Base-by-base conservation (phyloP, 805 yeast genomes). In the Suhomyces sp. region DNA sequence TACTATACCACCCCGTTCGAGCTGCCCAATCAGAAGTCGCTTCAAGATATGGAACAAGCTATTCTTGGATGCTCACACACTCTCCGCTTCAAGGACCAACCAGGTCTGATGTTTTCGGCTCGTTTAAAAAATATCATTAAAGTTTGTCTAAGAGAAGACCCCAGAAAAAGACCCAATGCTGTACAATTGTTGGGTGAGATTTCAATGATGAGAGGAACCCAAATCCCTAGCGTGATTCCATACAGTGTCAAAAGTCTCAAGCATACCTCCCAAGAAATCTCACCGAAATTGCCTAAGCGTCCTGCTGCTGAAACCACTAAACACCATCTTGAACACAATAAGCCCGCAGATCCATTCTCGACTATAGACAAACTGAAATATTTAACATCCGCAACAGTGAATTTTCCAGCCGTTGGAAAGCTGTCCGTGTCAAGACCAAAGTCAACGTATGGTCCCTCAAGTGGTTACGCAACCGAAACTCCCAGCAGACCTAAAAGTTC, bases 1-100 rank as follows among this genome's bases (percentile, higher is more conserved):
- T 85, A 82, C 56, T 85, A 82, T 49, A 84, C 86, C 1, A 85
- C 95, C 0, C 95, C 95, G 0, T 85, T 85, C 53, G 95, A 85
- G 56, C 66, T 55, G 60, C 60, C 61, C 1, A 38, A 39, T n/a
- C 72, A 68, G 26, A 40, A 42, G 5, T 49, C 63, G 5, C 46
- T 67, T 25, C 56, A 60, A 26, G 72, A 68, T 25, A 47, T 68
- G 53, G 90, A 84, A 46, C 53, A 63, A 24, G 83, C 82, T 28
- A 84, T 85, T 18, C 50, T 83, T 32, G 70, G 75, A 40, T 78
- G 83, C 12, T 58, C 68, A 16, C 74, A 66, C 40, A 68, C 74
- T 12, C 75, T 68, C 12, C 51, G 52, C 14, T 52, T 68, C 19
- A 60, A 57, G 30, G 88, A 88, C 3, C 60, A 51, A 4, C 68